Percentiles rank a stretch among this genome's conserved stretches.
phyloP scores from a whole-genome alignment of 2,329 filamentous ascomycete species.

The Ophiostoma quercus region DNA sequence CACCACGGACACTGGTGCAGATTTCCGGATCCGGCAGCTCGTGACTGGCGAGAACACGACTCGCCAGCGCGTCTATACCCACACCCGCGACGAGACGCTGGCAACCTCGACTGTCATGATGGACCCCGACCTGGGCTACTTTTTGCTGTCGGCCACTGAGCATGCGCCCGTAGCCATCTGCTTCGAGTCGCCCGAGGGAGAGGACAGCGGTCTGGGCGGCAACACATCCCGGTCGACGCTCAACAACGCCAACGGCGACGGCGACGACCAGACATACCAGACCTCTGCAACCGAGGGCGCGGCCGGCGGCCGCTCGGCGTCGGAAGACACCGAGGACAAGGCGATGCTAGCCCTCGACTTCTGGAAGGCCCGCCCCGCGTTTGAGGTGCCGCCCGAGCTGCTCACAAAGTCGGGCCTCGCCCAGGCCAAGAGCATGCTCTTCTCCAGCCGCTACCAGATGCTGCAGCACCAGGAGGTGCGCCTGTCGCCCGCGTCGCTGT shows the following conservation, averaged over 20 bases:
- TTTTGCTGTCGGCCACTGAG: slow-evolving; percentile 55
- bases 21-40: slow-evolving; percentile 57
- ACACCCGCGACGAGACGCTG: slow-evolving; percentile 45
- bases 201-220: slow-evolving; percentile 39
- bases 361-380: slow-evolving; percentile 45
- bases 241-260: neutral
- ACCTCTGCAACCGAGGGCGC: neutral
- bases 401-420: slow-evolving; percentile 39
- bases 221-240: slow-evolving; percentile 31
- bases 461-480: slow-evolving; percentile 62
- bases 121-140: slow-evolving; percentile 60
- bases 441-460: slow-evolving; percentile 54
- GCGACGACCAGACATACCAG: slow-evolving; percentile 29
- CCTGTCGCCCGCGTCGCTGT: slow-evolving; percentile 64
- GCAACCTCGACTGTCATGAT: slow-evolving; percentile 50
- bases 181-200: slow-evolving; percentile 54
- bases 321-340: slow-evolving; percentile 35
- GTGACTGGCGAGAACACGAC: slow-evolving; percentile 53
- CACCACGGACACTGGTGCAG: slow-evolving; percentile 52
- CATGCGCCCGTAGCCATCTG: slow-evolving; percentile 54
- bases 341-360: slow-evolving; percentile 44
- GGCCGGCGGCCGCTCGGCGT: slow-evolving; percentile 29
- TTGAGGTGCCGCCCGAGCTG: slow-evolving; percentile 28
- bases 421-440: slow-evolving; percentile 42
- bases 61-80: slow-evolving; percentile 54